A percentile compares a stretch with the other conserved stretches of the same genome.
These are phyloP conservation scores for Alternaria ventricosa DNA, from an alignment of 2,329 filamentous ascomycete genomes.

Conservation along the genomic window DNA sequence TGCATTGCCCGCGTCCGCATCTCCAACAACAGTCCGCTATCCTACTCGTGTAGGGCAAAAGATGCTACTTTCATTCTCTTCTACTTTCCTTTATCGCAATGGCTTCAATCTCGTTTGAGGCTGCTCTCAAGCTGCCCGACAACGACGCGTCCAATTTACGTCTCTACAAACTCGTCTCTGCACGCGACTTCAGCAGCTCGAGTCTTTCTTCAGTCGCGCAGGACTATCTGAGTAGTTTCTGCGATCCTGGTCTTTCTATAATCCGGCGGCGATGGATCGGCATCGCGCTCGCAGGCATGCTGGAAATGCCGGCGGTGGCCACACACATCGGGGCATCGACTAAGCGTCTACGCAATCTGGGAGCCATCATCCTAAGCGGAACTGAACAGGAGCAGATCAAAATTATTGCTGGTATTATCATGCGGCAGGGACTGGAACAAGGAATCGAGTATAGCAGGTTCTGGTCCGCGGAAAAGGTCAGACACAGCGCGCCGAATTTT, in stretches of 20 bases:
- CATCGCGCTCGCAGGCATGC: slow-evolving; percentile 36
- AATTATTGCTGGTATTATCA: slow-evolving; percentile 40
- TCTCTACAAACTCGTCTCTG: slow-evolving; percentile 26
- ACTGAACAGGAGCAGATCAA: slow-evolving; percentile 38
- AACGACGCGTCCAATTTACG: slow-evolving; percentile 21
- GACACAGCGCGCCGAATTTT: slow-evolving; percentile 31
- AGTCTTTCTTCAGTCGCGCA: slow-evolving; percentile 23
- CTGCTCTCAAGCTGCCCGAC: slow-evolving; percentile 30
- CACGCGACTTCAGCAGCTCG: slow-evolving; percentile 9
- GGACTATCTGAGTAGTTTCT: slow-evolving; percentile 38
- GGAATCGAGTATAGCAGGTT: slow-evolving; percentile 33
- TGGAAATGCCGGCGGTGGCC: slow-evolving; percentile 22
- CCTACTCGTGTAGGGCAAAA: background rate
- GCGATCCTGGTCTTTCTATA: slow-evolving; percentile 20
- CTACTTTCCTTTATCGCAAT: slow-evolving; percentile 10
- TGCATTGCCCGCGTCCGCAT: background rate
- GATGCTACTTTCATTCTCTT: background rate
- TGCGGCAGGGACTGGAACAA: slow-evolving; percentile 31
- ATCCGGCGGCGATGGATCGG: slow-evolving; percentile 41
- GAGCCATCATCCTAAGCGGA: slow-evolving; percentile 29
- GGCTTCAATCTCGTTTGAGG: slow-evolving; percentile 24
- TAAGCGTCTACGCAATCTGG: slow-evolving; percentile 25
- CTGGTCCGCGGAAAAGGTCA: slow-evolving; percentile 35
- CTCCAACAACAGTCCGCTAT: background rate
- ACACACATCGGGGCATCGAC: slow-evolving; percentile 19